Percentiles rank a stretch among this genome's conserved stretches.
phyloP scores from a whole-genome alignment of 257 asterid genomes.

The Echites panduratus region DNA sequence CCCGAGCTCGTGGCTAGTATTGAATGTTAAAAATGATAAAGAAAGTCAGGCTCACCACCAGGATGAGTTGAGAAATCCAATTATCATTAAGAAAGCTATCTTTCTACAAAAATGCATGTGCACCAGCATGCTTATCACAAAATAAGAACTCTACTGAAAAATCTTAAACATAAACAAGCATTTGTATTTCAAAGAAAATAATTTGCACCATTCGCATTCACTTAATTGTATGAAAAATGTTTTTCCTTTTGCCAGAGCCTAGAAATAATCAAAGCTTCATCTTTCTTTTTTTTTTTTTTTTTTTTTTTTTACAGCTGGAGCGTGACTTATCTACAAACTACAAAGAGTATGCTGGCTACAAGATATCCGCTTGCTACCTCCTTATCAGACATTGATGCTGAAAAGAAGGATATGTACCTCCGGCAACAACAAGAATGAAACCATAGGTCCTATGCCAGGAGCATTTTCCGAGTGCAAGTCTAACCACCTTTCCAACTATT shows the following conservation, averaged over 20 bases:
- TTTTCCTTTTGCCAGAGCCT: not conserved
- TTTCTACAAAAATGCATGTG: not conserved
- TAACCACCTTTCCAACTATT: too few relatives aligned
- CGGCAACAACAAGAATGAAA: too few relatives aligned
- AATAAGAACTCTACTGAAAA: not conserved
- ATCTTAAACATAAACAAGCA: not conserved
- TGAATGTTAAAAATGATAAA: not conserved
- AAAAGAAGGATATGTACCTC: too few relatives aligned
- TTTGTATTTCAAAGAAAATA: not conserved
- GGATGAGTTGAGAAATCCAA: not conserved
- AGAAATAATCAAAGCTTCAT: not conserved
- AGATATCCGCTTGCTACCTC: too few relatives aligned
- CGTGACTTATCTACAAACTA: not conserved
- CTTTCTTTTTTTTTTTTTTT: too few relatives aligned
- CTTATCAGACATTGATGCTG: too few relatives aligned
- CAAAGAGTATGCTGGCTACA: too few relatives aligned
- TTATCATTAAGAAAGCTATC: not conserved
- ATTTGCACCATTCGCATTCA: not conserved
- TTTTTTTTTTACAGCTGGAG: not conserved
- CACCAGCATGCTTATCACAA: not conserved
- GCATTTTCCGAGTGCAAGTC: too few relatives aligned
- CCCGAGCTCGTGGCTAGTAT: slow-evolving; percentile 37
- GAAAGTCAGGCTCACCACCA: slow-evolving; percentile 1
- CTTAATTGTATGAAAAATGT: not conserved
- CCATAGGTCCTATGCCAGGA: too few relatives aligned